Percentiles rank a stretch among this genome's conserved stretches.
Conservation (phyloP, 257 asterid genomes). For the Solanum appendiculatum region DNA sequence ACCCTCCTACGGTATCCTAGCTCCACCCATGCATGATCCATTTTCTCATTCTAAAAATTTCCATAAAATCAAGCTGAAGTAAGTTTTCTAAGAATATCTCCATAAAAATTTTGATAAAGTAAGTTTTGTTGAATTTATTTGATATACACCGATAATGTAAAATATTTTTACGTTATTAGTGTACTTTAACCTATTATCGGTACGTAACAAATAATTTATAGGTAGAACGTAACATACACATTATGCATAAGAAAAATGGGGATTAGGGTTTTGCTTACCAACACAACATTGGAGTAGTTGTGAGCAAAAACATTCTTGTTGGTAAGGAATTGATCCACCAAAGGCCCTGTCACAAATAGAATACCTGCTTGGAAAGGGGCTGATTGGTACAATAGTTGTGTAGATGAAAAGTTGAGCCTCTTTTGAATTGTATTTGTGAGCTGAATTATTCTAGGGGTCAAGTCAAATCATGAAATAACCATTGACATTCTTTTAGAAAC, state of each 20-base stretch:
- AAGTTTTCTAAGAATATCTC: too few species aligned
- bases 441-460: conserved; percentile 18
- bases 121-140: not conserved
- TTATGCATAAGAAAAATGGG: not conserved
- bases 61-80: not conserved
- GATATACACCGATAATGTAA: not conserved
- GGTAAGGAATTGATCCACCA: conserved; percentile 67
- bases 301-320: conserved; percentile 58
- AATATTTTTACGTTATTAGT: not conserved
- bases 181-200: not conserved
- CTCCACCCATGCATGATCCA: not conserved
- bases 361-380: conserved; percentile 90
- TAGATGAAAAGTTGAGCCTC: conserved; percentile 72
- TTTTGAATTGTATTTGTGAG: conserved; percentile 89
- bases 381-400: conserved; percentile 74
- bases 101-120: too few species aligned
- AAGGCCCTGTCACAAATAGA: conserved; percentile 63
- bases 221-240: not conserved
- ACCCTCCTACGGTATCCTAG: not conserved
- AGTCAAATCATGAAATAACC: not conserved
- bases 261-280: conserved; percentile 26
- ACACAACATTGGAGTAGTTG: conserved; percentile 51
- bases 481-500: not conserved
- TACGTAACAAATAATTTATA: not conserved
- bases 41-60: not conserved